These are phyloP conservation scores for Microstroma glucosiphilum DNA, from an alignment of 1,284 basidiomycete genomes.

Conservation along the genomic window DNA sequence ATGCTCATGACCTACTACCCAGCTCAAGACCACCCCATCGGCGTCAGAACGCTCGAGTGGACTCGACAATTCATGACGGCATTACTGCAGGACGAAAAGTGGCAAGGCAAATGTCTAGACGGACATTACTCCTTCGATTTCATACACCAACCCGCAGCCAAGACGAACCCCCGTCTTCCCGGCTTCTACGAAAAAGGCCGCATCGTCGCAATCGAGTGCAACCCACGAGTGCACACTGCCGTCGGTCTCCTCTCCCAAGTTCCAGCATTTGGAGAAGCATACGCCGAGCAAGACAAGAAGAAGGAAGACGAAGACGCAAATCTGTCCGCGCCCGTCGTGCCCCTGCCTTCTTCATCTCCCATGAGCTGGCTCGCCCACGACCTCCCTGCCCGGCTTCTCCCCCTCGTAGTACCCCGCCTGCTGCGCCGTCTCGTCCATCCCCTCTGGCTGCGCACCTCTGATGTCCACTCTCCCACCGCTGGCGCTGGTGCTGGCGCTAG, in stretches of 20 bases:
- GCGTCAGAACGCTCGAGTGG: conserved; percentile 50
- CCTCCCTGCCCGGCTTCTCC: conserved; percentile 48
- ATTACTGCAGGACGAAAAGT: conserved; percentile 32
- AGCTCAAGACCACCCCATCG: conserved; percentile 43
- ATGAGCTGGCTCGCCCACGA: conserved; percentile 52
- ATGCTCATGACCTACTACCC: conserved; percentile 55
- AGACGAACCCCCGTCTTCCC: conserved; percentile 15
- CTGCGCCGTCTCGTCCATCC: conserved; percentile 8
- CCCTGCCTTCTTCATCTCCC: conserved; percentile 28
- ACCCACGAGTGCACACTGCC: conserved; percentile 54
- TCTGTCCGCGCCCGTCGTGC: conserved; percentile 22
- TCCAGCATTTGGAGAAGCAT: conserved; percentile 18
- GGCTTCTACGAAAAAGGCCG: conserved; percentile 18
- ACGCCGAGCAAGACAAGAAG: background rate
- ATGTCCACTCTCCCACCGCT: background rate
- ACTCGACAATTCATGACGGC: conserved; percentile 48
- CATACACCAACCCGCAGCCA: conserved; percentile 48
- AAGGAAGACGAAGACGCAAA: background rate
- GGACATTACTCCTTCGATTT: conserved; percentile 55
- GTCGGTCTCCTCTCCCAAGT: conserved; percentile 49
- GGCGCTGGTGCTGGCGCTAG: background rate
- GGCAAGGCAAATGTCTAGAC: conserved; percentile 37
- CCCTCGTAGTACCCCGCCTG: conserved; percentile 28
- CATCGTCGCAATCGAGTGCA: conserved; percentile 54
- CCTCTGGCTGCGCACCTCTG: conserved; percentile 4